Evolutionary conservation across 805 yeast species (phyloP), one percentile per base, ranked within the genome.

Genomic region (Candida xiaguanensis): DNA sequence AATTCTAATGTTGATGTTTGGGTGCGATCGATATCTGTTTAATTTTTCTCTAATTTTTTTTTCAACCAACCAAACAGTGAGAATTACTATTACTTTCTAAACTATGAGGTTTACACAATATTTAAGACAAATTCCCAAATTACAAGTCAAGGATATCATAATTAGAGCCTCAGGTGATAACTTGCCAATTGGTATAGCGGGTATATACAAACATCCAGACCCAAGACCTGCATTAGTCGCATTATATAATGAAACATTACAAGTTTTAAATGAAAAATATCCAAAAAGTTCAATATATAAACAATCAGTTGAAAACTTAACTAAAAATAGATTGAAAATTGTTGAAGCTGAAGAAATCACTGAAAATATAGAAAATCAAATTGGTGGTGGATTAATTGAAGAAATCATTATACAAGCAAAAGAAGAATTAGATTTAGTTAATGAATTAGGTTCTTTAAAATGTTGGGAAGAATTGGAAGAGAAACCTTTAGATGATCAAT

Each of bases 381-480:
- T 87, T 47, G 95, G 95, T 14, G 79, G 82, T 46, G 95, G 95
- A 2, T 74, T 87, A 52, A 80, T 86, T 46, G 95, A 87, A 65
- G 95, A 87, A 67, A 65, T 87, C 42, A 56, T 87, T 40, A 72
- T 85, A 43, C 95, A 87, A 67, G 95, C 95, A 12, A 75, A 80
- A 50, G 93, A 85, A 43, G 95, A 87, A 65, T 76, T 77, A 51
- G 73, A 71, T 40, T 72, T 87, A 51, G 81, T 85, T 35, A 66
- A 76, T 53, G 74, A 80, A 58, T 67, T 87, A 70, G 81, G 82
- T 36, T 77, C 73, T 46, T 75, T 82, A 75, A 80, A 82, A 60
- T 59, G 60, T 28, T 87, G 95, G 95, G 89, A 83, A 51, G 85
- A 80, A 46, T 74, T 86, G 43, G 86, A 78, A 59, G 95, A 84